Base-by-base conservation (phyloP, 225 moss, liverwort and hornwort genomes). In the Physcomitrium patens region DNA sequence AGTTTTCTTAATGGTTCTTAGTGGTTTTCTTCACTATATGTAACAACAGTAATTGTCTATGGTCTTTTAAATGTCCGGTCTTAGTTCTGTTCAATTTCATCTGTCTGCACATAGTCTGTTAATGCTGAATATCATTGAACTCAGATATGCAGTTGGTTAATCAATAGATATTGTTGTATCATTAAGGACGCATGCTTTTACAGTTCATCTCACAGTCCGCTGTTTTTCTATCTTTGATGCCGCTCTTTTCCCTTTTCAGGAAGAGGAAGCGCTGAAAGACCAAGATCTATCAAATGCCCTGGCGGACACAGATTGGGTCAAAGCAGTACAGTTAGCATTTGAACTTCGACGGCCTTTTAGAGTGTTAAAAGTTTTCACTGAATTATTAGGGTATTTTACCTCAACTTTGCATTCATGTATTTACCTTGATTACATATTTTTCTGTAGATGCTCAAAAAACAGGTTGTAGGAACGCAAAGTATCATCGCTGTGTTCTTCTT, bases 241-340 rank as follows among this genome's bases (percentile, higher is more conserved):
- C 11, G 5, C 47, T 62, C 41, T 16, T 17, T 18, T 50, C 3
- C 46, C 60, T 60, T 51, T 64, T 15, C 78, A 99, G 94, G 94
- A 94, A 77, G 94, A 99, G 56, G 94, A 91, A 78, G 89, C 89
- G 24, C 66, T 91, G 11, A 95, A 91, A 79, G 97, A 91, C 43
- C 97, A 99, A 81, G 92, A 94, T 51, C 75, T 99, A 72, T 87
- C 90, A 24, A 99, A 99, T 80, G 94, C 97, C 48, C 84, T 99
- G 18, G 85, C 85, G 61, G 97, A 99, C 54, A 93, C 90, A 65
- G 80, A 99, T 77, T 99, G 94, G 88, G 79, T 87, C 1, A 99
- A 89, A 79, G 97, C 94, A 54, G 80, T 99, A 24, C 90, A 99
- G 68, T 75, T 99, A 44, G 97, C 89, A 22, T 99, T 99, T 80